Evolutionary conservation across 2,329 filamentous ascomycete species (phyloP).

Genomic region (Penicillium griseofulvum): DNA sequence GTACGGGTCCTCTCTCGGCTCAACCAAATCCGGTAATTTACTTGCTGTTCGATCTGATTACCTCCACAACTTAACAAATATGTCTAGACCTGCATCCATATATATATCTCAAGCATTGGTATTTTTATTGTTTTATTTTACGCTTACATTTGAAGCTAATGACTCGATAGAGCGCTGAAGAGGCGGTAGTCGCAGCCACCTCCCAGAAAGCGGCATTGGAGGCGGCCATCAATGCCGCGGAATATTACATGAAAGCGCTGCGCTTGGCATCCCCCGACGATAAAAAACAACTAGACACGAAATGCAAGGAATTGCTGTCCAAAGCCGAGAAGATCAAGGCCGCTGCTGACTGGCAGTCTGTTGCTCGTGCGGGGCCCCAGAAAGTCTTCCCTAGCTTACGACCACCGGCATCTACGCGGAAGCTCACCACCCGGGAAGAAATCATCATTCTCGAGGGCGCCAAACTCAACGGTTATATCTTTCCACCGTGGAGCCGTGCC

Average conservation of each 20-base stretch:
- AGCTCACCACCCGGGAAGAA: slow-evolving; percentile 67
- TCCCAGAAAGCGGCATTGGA: slow-evolving; percentile 66
- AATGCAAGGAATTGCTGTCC: slow-evolving; percentile 67
- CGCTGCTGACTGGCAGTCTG: slow-evolving; percentile 31
- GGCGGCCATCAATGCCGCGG: slow-evolving; percentile 72
- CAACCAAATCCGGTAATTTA: slow-evolving; percentile 10
- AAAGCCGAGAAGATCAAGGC: slow-evolving; percentile 74
- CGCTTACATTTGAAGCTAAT: slow-evolving; percentile 21
- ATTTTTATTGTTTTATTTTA: slow-evolving; percentile 2
- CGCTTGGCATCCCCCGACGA: slow-evolving; percentile 61
- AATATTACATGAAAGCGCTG: slow-evolving; percentile 77
- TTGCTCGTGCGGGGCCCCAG: slow-evolving; percentile 17
- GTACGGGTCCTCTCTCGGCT: slow-evolving; percentile 6
- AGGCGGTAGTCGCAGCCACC: slow-evolving; percentile 49
- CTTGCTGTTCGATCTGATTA: slow-evolving; percentile 11
- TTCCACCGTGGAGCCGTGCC: slow-evolving; percentile 76
- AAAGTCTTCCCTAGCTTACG: slow-evolving; percentile 35
- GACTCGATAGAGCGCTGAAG: slow-evolving; percentile 52
- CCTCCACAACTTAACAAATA: slow-evolving; percentile 17
- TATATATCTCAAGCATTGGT: slow-evolving; percentile 35
- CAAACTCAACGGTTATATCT: slow-evolving; percentile 75
- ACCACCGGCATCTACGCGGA: slow-evolving; percentile 56
- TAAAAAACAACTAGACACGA: slow-evolving; percentile 63
- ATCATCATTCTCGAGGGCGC: slow-evolving; percentile 75
- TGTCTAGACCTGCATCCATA: slow-evolving; percentile 30